These are phyloP conservation scores for Penicillium sp. DNA, from an alignment of 2,329 filamentous ascomycete species.

Conservation along the genomic window DNA sequence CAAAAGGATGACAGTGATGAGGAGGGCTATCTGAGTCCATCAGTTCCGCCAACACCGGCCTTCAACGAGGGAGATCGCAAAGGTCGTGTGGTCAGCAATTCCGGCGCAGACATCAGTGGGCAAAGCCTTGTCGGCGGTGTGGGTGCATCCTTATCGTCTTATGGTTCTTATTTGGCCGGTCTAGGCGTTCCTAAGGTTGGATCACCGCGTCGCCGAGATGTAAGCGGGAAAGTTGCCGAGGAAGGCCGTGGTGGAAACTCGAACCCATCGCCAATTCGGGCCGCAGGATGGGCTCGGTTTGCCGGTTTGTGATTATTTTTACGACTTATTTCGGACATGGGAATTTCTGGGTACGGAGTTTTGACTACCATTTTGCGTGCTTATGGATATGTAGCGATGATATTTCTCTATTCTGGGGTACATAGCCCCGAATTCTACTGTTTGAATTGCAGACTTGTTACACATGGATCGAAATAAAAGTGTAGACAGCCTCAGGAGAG, in stretches of 20 bases:
- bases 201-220: constrained; percentile 37
- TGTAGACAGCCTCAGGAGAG: no score
- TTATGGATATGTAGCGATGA: constrained; percentile 20
- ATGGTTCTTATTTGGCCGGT: constrained; percentile 41
- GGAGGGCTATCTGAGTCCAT: constrained; percentile 12
- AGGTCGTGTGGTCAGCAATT: constrained; percentile 43
- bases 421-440: neutral
- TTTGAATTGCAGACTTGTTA: neutral
- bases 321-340: constrained; percentile 1
- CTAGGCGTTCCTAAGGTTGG: constrained; percentile 36
- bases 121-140: constrained; percentile 21
- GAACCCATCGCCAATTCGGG: constrained; percentile 26
- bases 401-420: neutral
- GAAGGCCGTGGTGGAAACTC: constrained; percentile 38
- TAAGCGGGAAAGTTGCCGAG: constrained; percentile 46
- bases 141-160: constrained; percentile 33
- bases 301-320: constrained; percentile 36
- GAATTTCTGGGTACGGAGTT: constrained; percentile 13
- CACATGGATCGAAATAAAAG: no score
- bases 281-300: constrained; percentile 46
- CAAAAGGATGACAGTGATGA: constrained; percentile 28
- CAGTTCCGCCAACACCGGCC: constrained; percentile 6
- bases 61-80: constrained; percentile 35
- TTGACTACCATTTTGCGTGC: constrained; percentile 5
- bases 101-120: constrained; percentile 34